phyloP scores from a whole-genome alignment of 169 alveolate species.

The Plasmodium gonderi region DNA sequence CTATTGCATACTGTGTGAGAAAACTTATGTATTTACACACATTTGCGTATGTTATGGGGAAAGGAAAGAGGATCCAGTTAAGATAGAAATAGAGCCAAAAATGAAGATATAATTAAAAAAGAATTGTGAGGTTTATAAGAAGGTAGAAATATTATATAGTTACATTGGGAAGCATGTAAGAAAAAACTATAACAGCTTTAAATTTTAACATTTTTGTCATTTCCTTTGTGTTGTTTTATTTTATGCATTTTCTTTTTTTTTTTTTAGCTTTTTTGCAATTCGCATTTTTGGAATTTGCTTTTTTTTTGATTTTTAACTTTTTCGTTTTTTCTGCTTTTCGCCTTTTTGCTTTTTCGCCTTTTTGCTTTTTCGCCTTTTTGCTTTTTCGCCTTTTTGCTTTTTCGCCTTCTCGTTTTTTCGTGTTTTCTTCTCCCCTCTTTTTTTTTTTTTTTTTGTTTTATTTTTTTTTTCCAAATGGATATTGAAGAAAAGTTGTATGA shows the following conservation, averaged over 20 bases:
- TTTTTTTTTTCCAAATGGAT: conserved; percentile 17
- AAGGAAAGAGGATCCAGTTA: no score
- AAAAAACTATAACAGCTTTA: background rate
- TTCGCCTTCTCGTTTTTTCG: background rate
- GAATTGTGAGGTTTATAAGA: background rate
- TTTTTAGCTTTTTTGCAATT: background rate
- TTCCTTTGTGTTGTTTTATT: background rate
- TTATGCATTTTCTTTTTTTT: background rate
- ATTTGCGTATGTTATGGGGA: no score
- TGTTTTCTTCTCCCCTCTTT: background rate
- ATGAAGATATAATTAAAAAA: no score
- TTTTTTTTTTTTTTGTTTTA: background rate
- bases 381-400: background rate
- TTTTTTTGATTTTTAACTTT: background rate
- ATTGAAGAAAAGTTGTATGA: conserved; percentile 25
- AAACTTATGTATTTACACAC: no score
- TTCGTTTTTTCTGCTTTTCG: background rate
- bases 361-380: background rate
- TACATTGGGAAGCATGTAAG: background rate
- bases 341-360: background rate
- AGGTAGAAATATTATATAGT: background rate
- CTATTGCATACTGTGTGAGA: no score
- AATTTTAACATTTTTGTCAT: conserved; percentile 2
- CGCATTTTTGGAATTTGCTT: background rate
- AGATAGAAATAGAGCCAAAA: no score